Conservation (phyloP, 106 monocot genomes). For the Apostasia ramifera region DNA sequence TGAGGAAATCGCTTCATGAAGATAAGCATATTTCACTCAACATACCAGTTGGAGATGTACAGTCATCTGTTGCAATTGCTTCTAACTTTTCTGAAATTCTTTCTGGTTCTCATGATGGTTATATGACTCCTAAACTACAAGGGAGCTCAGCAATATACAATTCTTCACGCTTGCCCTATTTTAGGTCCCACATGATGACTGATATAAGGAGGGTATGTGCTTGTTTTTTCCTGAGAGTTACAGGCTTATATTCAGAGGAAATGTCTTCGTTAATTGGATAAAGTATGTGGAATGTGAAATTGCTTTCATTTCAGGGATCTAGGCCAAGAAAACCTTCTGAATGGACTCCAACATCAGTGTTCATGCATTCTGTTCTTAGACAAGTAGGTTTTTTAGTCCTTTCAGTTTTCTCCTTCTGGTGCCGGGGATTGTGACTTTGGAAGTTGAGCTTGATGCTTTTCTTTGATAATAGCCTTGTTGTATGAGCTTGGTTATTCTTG, state of each 20-base stretch:
- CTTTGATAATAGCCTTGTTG: no score
- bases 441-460: no score
- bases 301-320: conserved; percentile 4
- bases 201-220: background rate
- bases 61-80: background rate
- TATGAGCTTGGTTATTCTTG: no score
- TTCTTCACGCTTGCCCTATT: conserved; percentile 66
- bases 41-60: background rate
- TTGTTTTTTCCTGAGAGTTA: background rate
- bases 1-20: conserved; percentile 14
- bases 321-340: background rate
- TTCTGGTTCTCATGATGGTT: conserved; percentile 30
- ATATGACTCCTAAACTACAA: conserved; percentile 34
- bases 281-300: no score
- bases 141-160: conserved; percentile 58
- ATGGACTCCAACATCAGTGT: background rate
- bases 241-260: conserved; percentile 1
- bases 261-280: no score
- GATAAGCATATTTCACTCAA: conserved; percentile 9
- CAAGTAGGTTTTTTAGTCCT: conserved; percentile 1
- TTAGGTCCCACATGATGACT: conserved; percentile 13
- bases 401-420: no score
- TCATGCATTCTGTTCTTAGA: background rate
- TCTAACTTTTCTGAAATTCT: conserved; percentile 17
- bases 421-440: no score